These are phyloP conservation scores for Silene conica DNA, from an alignment of 148 eudicot species.

Conservation along the genomic window DNA sequence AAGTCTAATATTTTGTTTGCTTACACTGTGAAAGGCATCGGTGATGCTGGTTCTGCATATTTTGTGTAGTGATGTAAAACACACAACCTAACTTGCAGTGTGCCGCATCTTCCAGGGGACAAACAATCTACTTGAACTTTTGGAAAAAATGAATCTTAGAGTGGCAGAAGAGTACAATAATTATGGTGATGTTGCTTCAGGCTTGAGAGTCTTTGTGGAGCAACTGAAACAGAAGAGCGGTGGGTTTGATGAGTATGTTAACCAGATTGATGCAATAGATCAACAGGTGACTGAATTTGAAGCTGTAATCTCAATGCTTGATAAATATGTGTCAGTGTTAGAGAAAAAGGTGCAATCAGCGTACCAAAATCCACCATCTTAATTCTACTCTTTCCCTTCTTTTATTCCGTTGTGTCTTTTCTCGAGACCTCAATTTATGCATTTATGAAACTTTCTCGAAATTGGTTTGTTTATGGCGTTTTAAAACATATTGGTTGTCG, in stretches of 20 bases:
- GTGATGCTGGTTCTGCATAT: no score
- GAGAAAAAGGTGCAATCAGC: constrained; percentile 70
- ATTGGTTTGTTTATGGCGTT: not conserved
- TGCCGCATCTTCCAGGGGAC: constrained; percentile 50
- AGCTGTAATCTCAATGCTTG: constrained; percentile 90
- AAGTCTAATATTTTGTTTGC: not conserved
- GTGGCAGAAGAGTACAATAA: constrained; percentile 89
- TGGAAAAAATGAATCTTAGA: constrained; percentile 87
- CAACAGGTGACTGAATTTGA: constrained; percentile 86
- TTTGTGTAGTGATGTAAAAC: not conserved
- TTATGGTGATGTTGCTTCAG: constrained; percentile 81
- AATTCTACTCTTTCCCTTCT: not conserved
- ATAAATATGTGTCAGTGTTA: constrained; percentile 66
- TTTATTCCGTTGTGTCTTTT: not conserved
- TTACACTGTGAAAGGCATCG: not conserved
- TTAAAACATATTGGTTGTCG: not conserved
- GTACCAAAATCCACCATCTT: constrained; percentile 51
- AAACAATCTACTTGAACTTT: constrained; percentile 62
- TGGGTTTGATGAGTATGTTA: constrained; percentile 67
- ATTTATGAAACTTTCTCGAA: not conserved
- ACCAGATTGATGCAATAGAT: constrained; percentile 85
- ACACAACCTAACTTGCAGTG: constrained; percentile 1
- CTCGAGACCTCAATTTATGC: not conserved
- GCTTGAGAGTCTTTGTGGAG: constrained; percentile 92
- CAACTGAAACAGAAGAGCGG: constrained; percentile 73